Conservation (phyloP, 129 eudicot genomes). For the Tagetes erecta region DNA sequence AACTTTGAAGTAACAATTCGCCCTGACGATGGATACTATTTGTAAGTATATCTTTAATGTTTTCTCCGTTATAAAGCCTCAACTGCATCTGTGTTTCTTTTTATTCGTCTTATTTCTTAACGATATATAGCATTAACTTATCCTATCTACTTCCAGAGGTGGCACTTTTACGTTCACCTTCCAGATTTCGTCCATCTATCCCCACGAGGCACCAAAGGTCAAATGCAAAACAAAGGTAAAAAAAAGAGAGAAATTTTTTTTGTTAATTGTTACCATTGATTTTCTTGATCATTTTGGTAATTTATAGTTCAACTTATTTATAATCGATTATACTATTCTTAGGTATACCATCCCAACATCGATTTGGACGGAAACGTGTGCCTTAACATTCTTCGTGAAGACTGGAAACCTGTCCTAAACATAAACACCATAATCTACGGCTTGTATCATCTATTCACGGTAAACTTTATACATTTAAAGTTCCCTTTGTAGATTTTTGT, state of each 20-base stretch:
- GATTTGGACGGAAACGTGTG: conserved; percentile 96
- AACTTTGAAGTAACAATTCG: conserved; percentile 92
- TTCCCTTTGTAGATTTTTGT: background rate
- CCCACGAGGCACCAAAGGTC: conserved; percentile 96
- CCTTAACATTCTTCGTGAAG: conserved; percentile 97
- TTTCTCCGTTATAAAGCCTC: background rate
- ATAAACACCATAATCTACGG: conserved; percentile 90
- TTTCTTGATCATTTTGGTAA: background rate
- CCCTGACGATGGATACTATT: conserved; percentile 86
- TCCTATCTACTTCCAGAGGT: conserved; percentile 50
- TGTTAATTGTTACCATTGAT: background rate
- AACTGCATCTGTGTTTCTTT: background rate
- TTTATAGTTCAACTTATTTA: background rate
- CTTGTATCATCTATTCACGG: conserved; percentile 92
- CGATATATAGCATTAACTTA: background rate
- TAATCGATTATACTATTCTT: conserved; percentile 2
- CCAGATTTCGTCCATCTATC: conserved; percentile 82
- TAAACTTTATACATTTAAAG: conserved; percentile 25
- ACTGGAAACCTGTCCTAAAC: conserved; percentile 97
- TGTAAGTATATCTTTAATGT: conserved; percentile 48
- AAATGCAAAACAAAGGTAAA: conserved; percentile 97
- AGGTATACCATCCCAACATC: conserved; percentile 87
- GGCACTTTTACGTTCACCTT: conserved; percentile 84
- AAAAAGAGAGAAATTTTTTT: background rate
- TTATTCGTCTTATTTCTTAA: background rate